Evolutionary conservation across 441 rosid genomes (phyloP), one percentile per base, ranked within the genome.

Genomic region (Rhodomyrtus psidioides): DNA sequence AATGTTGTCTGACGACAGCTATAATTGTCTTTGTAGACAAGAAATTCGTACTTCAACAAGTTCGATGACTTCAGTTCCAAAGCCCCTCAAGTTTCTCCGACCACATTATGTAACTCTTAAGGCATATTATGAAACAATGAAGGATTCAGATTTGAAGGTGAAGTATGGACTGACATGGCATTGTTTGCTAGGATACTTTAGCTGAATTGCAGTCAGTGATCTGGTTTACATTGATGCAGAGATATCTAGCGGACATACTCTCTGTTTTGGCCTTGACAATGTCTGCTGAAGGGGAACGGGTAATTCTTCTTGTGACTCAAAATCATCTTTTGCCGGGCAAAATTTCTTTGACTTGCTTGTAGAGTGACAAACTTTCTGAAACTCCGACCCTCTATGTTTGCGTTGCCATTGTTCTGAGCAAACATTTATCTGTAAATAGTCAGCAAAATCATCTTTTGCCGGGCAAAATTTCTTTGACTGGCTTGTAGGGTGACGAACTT

Each of bases 271-370:
- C 99, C 6, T 85, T 96, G 89, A 97, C 99, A 83, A 96, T 97
- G 99, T 97, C 98, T 89, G 99, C 96, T 30, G 99, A 97, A 87
- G 99, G 99, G 87, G 95, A 94, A 91, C 91, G 96, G 96, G 99
- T 97, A 96, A 90, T 91, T 53, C 65, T 82, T 21, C 16, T 56
- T 55, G n/a, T 70, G 49, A 39, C 49, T 70, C 26, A 21, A 34
- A 70, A 70, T 70, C 79, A 70, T 65, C 17, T 34, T 70, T 70
- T 10, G n/a, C 79, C 10, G 49, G 49, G 49, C 15, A 70, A 21
- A 26, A 12, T 39, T 30, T 70, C 79, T 26, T 19, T 39, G 79
- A 30, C 46, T 30, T 65, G 46, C 76, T 34, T 65, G 76, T 65
- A 4, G 46, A 46, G 23, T 70, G n/a, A 21, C 34, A 19, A 53